Conservation (phyloP, 805 yeast genomes). For the Lipomyces yamanashiensis region DNA sequence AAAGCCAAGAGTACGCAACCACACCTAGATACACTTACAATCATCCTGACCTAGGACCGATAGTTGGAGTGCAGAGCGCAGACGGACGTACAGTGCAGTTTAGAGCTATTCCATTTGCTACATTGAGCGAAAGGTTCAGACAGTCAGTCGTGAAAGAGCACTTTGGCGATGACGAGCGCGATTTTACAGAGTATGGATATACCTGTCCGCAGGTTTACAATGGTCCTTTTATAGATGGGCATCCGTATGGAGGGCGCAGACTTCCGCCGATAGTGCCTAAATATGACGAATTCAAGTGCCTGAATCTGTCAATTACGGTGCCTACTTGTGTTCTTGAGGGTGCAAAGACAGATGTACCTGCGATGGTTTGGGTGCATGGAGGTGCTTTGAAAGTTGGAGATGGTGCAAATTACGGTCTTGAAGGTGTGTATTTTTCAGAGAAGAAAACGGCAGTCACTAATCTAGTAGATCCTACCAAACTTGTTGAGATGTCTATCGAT, state of each 20-base stretch:
- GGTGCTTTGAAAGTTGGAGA: constrained; percentile 51
- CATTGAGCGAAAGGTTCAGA: constrained; percentile 18
- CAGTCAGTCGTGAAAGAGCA: constrained; percentile 16
- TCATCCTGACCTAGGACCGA: constrained; percentile 20
- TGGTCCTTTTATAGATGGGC: constrained; percentile 18
- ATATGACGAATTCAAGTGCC: constrained; percentile 26
- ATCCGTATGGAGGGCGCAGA: constrained; percentile 17
- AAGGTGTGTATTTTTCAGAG: constrained; percentile 5
- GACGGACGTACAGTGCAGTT: constrained; percentile 21
- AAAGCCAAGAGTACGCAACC: constrained; percentile 50
- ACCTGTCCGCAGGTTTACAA: constrained; percentile 25
- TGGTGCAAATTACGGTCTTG: constrained; percentile 36
- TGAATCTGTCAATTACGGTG: constrained; percentile 22
- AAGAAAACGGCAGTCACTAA: background rate
- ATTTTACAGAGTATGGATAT: constrained; percentile 23
- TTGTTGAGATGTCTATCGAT: constrained; percentile 28
- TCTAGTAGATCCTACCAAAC: constrained; percentile 20
- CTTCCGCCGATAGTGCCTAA: constrained; percentile 14
- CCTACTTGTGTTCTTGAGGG: constrained; percentile 12
- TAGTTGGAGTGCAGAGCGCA: constrained; percentile 15
- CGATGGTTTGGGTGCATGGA: constrained; percentile 48
- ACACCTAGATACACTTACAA: constrained; percentile 48
- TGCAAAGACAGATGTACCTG: constrained; percentile 6
- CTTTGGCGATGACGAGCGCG: constrained; percentile 5
- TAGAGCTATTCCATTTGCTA: constrained; percentile 22